A percentile compares a stretch with the other conserved stretches of the same genome.
phyloP scores from a whole-genome alignment of 208 protist species.

The Eutreptiella sp. region DNA sequence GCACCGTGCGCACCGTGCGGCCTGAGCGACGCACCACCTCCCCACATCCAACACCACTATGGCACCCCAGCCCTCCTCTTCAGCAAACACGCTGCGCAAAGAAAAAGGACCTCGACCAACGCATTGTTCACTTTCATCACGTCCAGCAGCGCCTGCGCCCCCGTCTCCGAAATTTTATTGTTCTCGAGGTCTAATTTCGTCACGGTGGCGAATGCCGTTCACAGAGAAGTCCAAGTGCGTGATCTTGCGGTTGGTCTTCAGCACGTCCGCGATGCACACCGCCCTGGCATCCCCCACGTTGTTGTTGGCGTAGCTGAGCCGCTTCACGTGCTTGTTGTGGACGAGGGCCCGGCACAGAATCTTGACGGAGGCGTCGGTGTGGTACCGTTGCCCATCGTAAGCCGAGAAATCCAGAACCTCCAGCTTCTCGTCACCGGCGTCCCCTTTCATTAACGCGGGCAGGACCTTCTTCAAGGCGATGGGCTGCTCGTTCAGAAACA shows the following conservation, averaged over 20 bases:
- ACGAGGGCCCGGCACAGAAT: constrained; percentile 56
- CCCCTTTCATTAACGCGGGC: constrained; percentile 52
- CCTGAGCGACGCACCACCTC: too few relatives aligned
- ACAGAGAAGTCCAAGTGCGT: constrained; percentile 45
- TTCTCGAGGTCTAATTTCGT: constrained; percentile 53
- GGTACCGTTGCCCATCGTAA: constrained; percentile 33
- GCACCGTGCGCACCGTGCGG: too few relatives aligned
- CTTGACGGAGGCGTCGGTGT: constrained; percentile 61
- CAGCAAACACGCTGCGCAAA: background rate
- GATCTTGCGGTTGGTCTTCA: constrained; percentile 56
- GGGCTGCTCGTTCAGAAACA: constrained; percentile 64
- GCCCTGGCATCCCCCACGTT: constrained; percentile 63
- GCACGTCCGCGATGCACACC: constrained; percentile 49
- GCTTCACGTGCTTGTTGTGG: constrained; percentile 49
- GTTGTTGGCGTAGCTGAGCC: constrained; percentile 67
- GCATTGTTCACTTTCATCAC: constrained; percentile 58
- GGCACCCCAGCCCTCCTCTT: too few relatives aligned
- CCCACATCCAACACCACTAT: too few relatives aligned
- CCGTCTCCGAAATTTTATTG: constrained; percentile 54
- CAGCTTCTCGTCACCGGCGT: constrained; percentile 35
- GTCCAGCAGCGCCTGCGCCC: constrained; percentile 44
- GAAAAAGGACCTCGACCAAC: constrained; percentile 25
- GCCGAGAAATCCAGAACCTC: constrained; percentile 55
- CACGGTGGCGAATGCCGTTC: constrained; percentile 56
- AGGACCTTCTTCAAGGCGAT: constrained; percentile 49